Conservation (phyloP, 345 rosid species). For the Brassica cretica region DNA sequence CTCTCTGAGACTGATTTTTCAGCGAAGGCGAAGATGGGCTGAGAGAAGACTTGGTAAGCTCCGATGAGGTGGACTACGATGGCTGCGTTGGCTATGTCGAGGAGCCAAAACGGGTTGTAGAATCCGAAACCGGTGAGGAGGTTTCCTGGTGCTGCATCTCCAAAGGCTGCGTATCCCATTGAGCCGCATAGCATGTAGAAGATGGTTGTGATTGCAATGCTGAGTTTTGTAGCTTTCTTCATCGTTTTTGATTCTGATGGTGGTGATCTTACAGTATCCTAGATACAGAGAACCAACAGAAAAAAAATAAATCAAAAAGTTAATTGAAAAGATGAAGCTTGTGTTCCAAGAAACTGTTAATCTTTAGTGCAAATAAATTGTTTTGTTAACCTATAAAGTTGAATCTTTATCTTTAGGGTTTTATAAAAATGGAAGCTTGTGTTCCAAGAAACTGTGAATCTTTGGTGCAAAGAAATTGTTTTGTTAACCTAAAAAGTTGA, state of each 20-base stretch:
- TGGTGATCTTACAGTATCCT: conserved; percentile 54
- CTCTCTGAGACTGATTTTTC: conserved; percentile 44
- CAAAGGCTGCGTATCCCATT: conserved; percentile 76
- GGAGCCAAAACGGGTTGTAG: conserved; percentile 74
- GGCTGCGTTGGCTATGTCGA: conserved; percentile 68
- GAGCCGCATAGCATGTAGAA: conserved; percentile 66
- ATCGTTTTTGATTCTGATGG: conserved; percentile 51
- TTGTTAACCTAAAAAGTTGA: not conserved
- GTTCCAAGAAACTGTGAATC: not conserved
- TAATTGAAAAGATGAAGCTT: not conserved
- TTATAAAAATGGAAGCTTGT: not conserved
- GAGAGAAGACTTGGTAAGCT: conserved; percentile 77
- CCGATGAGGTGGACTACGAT: conserved; percentile 70
- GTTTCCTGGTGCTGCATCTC: conserved; percentile 68
- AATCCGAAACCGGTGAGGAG: conserved; percentile 78
- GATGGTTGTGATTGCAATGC: conserved; percentile 43
- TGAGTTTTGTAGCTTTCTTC: conserved; percentile 45
- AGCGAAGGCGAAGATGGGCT: conserved; percentile 65
- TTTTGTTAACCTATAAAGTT: not conserved
- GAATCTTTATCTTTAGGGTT: not conserved
- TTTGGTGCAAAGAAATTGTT: not conserved
- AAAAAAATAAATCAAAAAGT: not conserved
- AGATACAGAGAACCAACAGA: not conserved
- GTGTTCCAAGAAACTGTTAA: too few species aligned
- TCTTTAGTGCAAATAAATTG: not conserved